phyloP scores from a whole-genome alignment of 768 basidiomycete species.

The Artomyces pyxidatus region DNA sequence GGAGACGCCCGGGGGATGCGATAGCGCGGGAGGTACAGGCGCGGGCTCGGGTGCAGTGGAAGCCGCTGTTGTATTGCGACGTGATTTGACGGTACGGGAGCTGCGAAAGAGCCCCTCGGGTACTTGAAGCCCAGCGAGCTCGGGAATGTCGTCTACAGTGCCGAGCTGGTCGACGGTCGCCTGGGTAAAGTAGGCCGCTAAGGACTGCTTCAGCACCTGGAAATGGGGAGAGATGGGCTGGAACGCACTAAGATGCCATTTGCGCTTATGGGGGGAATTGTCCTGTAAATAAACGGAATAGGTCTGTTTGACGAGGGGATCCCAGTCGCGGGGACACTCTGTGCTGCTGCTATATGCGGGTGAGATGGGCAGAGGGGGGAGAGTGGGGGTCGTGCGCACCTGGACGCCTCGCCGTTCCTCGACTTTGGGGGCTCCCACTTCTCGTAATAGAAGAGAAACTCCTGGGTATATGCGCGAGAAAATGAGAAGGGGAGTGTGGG shows the following conservation, averaged over 20 bases:
- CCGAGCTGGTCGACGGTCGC: constrained; percentile 61
- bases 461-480: constrained; percentile 24
- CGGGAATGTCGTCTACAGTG: constrained; percentile 64
- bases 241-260: constrained; percentile 45
- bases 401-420: constrained; percentile 26
- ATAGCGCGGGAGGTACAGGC: background rate
- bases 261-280: constrained; percentile 15
- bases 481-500: constrained; percentile 1
- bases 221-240: background rate
- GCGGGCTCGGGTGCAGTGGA: constrained; percentile 22
- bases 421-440: constrained; percentile 35
- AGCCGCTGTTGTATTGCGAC: constrained; percentile 43
- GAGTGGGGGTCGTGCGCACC: constrained; percentile 9
- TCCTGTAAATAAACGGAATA: constrained; percentile 33
- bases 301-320: constrained; percentile 45
- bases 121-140: constrained; percentile 55
- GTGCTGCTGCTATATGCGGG: constrained; percentile 22
- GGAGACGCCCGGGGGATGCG: no score
- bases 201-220: no score
- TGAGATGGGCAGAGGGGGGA: constrained; percentile 4
- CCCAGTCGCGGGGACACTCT: constrained; percentile 33
- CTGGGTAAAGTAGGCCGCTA: constrained; percentile 83
- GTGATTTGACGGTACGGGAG: constrained; percentile 57
- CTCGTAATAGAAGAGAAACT: constrained; percentile 51
- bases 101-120: constrained; percentile 77